Evolutionary conservation across 768 basidiomycete species (phyloP).

Genomic region (Collybiopsis luxurians): DNA sequence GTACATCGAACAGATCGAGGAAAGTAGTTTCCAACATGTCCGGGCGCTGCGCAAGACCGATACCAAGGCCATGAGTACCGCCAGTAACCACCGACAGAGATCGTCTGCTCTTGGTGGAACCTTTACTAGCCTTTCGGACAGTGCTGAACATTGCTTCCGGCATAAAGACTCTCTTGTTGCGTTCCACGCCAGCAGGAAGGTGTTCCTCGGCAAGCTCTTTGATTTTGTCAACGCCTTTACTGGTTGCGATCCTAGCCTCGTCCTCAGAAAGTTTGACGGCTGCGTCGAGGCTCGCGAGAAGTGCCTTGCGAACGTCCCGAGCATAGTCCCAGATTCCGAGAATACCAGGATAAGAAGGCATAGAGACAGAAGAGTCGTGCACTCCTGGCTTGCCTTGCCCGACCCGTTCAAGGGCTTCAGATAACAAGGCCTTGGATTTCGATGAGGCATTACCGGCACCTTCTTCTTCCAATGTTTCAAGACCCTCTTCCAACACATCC

Average conservation of each 20-base stretch:
- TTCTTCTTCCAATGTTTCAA: slow-evolving; percentile 79
- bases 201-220: slow-evolving; percentile 68
- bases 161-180: slow-evolving; percentile 82
- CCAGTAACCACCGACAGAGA: slow-evolving; percentile 64
- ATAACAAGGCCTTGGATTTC: slow-evolving; percentile 58
- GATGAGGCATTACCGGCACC: slow-evolving; percentile 52
- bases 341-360: slow-evolving; percentile 85
- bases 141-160: slow-evolving; percentile 96
- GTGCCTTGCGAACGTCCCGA: slow-evolving; percentile 67
- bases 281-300: slow-evolving; percentile 80
- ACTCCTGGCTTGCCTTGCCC: slow-evolving; percentile 71
- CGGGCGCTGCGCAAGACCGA: slow-evolving; percentile 73
- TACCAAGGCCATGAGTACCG: slow-evolving; percentile 75
- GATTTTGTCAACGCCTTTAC: slow-evolving; percentile 63
- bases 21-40: slow-evolving; percentile 80
- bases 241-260: slow-evolving; percentile 71
- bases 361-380: slow-evolving; percentile 36
- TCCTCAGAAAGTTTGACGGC: slow-evolving; percentile 81
- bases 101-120: slow-evolving; percentile 31
- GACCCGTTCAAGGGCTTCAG: slow-evolving; percentile 71
- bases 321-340: slow-evolving; percentile 85
- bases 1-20: slow-evolving; percentile 83
- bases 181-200: slow-evolving; percentile 79
- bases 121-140: slow-evolving; percentile 37
- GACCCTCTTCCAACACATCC: slow-evolving; percentile 72